Conservation (phyloP, 169 alveolate genomes). For the Pseudocohnilembus persalinus region DNA sequence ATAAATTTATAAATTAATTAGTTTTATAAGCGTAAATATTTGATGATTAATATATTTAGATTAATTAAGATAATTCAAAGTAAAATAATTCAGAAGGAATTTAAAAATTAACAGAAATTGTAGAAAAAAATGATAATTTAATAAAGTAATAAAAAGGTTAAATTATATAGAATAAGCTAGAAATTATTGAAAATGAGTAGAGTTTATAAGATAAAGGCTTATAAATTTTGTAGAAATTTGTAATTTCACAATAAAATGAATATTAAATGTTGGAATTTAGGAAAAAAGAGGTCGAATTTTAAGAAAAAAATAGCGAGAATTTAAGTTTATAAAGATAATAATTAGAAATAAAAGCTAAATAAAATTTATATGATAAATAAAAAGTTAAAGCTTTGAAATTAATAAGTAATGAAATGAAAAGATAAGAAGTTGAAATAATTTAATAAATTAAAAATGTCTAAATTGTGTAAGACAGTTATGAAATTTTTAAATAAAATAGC, state of each 20-base stretch:
- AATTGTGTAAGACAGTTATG: too few species aligned
- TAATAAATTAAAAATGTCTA: too few species aligned
- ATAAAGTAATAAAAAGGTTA: too few species aligned
- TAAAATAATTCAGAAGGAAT: neutral
- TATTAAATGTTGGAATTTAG: too few species aligned
- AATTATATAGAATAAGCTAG: neutral
- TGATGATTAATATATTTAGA: too few species aligned
- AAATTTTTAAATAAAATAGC: too few species aligned
- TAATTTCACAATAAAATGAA: neutral
- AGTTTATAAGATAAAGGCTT: neutral
- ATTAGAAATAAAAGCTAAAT: neutral
- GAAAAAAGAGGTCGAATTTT: neutral
- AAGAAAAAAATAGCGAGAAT: neutral
- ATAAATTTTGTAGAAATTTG: neutral
- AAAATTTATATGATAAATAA: neutral
- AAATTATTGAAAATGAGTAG: neutral
- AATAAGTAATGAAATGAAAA: neutral
- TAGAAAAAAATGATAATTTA: too few species aligned
- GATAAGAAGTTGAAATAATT: neutral
- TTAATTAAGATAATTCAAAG: neutral
- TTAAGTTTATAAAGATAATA: neutral
- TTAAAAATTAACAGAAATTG: neutral
- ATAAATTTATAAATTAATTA: too few species aligned
- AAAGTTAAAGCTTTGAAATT: neutral
- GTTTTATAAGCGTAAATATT: neutral